Evolutionary conservation across 768 basidiomycete species (phyloP).

Genomic region (Paxillus involutus): DNA sequence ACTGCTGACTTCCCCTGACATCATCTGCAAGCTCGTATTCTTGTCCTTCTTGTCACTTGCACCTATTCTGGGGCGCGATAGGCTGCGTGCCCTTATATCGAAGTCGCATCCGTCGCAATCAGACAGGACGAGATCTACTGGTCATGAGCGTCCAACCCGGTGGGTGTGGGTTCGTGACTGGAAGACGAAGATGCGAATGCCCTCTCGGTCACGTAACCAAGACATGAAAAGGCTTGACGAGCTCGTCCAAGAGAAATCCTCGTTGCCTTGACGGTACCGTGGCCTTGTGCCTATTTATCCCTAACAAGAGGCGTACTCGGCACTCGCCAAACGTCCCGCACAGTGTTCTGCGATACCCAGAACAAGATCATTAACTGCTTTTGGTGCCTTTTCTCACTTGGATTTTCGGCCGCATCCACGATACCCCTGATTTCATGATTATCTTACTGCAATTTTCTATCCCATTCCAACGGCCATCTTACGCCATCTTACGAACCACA

Average conservation of each 20-base stretch:
- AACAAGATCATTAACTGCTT: not conserved
- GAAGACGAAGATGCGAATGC: slow-evolving; percentile 58
- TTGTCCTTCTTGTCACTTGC: slow-evolving; percentile 84
- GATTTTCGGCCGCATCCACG: slow-evolving; percentile 11
- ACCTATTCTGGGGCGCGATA: slow-evolving; percentile 77
- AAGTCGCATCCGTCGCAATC: slow-evolving; percentile 21
- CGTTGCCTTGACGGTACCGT: slow-evolving; percentile 24
- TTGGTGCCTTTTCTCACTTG: slow-evolving; percentile 14
- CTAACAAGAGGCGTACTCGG: slow-evolving; percentile 10
- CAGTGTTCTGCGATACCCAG: slow-evolving; percentile 17
- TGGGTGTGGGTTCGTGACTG: slow-evolving; percentile 73
- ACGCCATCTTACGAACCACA: slow-evolving; percentile 24
- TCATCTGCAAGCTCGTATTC: slow-evolving; percentile 80
- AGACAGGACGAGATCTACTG: slow-evolving; percentile 16
- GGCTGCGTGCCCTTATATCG: slow-evolving; percentile 57
- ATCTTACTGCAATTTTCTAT: slow-evolving; percentile 22
- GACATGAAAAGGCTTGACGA: slow-evolving; percentile 47
- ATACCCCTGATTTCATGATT: slow-evolving; percentile 36
- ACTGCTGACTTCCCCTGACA: slow-evolving; percentile 78
- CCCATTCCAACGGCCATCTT: slow-evolving; percentile 7
- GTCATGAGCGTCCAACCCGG: slow-evolving; percentile 39
- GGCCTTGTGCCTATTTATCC: slow-evolving; percentile 21
- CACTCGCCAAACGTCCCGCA: slow-evolving; percentile 22
- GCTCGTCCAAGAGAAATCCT: slow-evolving; percentile 55
- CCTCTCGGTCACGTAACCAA: slow-evolving; percentile 50